Percentiles rank a stretch among this genome's conserved stretches.
phyloP scores from a whole-genome alignment of 352 stramenopile species.

The Globisporangium ultimum region DNA sequence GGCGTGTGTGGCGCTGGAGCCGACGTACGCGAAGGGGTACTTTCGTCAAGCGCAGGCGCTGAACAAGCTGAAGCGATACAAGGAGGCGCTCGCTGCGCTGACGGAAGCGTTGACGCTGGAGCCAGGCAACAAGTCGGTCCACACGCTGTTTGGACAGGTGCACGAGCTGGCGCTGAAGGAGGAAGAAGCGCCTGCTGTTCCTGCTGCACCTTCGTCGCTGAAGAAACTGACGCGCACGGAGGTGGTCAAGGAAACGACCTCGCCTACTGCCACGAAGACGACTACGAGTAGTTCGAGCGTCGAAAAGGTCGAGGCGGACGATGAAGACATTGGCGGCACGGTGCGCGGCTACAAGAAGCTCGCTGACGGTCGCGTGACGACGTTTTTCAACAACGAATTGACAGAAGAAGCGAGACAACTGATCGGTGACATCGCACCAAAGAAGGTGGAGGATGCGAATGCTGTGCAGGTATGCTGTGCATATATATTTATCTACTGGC shows the following conservation, averaged over 20 bases:
- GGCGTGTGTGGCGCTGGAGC: constrained; percentile 52
- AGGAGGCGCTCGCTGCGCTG: constrained; percentile 59
- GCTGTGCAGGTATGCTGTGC: constrained; percentile 39
- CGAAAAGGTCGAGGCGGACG: constrained; percentile 34
- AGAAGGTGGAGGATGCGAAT: constrained; percentile 74
- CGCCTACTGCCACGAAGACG: constrained; percentile 8
- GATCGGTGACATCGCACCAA: constrained; percentile 95
- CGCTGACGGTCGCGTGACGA: constrained; percentile 96
- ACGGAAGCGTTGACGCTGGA: constrained; percentile 63
- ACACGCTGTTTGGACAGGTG: constrained; percentile 57
- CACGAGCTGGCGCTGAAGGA: constrained; percentile 60
- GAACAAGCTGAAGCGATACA: constrained; percentile 61
- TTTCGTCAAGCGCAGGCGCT: constrained; percentile 84
- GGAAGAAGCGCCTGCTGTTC: constrained; percentile 30
- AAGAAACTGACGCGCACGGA: constrained; percentile 67
- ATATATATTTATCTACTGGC: too few species aligned
- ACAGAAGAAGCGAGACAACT: constrained; percentile 96
- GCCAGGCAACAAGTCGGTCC: constrained; percentile 68
- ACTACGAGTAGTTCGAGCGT: background rate
- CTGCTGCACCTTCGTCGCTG: constrained; percentile 16
- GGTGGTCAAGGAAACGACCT: constrained; percentile 24
- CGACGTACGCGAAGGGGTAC: constrained; percentile 75
- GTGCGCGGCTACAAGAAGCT: constrained; percentile 96
- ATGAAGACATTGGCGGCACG: constrained; percentile 61
- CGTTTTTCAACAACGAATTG: constrained; percentile 99